Percentiles rank a stretch among this genome's conserved stretches.
Conservation (phyloP, 2,329 filamentous ascomycete genomes). For the Phialocephala subalpina region DNA sequence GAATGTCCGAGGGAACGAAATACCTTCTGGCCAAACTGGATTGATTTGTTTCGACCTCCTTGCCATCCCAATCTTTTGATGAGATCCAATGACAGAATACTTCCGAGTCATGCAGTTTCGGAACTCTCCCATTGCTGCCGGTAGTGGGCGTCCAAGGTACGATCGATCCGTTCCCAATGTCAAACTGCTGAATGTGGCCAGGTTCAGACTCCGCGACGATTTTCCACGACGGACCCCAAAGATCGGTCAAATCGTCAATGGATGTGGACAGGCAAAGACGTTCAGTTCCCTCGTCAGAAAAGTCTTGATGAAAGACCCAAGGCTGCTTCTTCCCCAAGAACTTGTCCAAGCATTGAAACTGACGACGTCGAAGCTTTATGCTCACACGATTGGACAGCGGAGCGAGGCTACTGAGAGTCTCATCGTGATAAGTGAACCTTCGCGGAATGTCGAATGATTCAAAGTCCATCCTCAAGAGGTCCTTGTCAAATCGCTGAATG, state of each 20-base stretch:
- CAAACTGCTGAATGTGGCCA: constrained; percentile 24
- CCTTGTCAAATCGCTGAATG: constrained; percentile 21
- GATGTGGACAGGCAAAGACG: constrained; percentile 19
- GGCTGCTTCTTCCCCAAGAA: constrained; percentile 10
- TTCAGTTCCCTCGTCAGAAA: constrained; percentile 2
- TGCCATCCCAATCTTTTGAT: background rate
- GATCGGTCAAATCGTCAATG: background rate
- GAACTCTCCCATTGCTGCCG: background rate
- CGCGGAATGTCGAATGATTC: no score
- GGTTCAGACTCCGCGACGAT: background rate
- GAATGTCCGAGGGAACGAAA: background rate
- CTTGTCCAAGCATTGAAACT: constrained; percentile 15
- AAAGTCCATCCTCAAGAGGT: no score
- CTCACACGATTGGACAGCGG: background rate
- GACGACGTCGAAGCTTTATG: constrained; percentile 5
- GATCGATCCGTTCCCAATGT: constrained; percentile 31
- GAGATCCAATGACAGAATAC: constrained; percentile 2
- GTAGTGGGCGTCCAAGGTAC: constrained; percentile 21
- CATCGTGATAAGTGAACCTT: no score
- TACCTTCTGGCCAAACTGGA: constrained; percentile 1
- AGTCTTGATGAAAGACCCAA: constrained; percentile 19
- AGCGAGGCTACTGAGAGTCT: no score
- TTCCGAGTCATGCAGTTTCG: background rate
- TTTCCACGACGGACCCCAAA: background rate
- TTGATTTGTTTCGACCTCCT: background rate